Evolutionary conservation across 345 rosid species (phyloP).

Genomic region (Nasturtium officinale): DNA sequence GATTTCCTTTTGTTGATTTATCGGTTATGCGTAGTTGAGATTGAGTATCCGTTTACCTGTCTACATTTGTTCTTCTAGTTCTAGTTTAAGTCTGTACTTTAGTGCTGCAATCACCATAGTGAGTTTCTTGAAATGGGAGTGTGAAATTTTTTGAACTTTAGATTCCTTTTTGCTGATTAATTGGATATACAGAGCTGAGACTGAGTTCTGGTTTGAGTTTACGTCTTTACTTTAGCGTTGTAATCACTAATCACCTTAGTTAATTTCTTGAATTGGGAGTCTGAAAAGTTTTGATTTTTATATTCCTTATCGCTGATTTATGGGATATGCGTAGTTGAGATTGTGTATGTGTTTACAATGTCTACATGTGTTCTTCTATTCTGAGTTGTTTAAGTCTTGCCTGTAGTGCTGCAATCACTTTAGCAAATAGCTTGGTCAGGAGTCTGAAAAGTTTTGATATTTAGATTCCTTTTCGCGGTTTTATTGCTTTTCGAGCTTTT

Average conservation of each 20-base stretch:
- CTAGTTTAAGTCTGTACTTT: no score
- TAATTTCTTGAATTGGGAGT: background rate
- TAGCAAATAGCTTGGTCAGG: background rate
- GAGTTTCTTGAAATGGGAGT: background rate
- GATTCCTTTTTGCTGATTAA: no score
- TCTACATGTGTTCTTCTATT: background rate
- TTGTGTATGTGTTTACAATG: conserved; percentile 55
- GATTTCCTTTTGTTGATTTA: background rate
- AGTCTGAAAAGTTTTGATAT: background rate
- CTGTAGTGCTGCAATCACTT: background rate
- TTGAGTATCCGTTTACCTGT: background rate
- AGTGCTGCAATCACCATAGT: no score
- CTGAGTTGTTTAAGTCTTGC: background rate
- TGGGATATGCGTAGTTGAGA: conserved; percentile 34
- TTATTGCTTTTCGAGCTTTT: background rate
- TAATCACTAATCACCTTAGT: background rate
- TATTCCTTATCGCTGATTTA: no score
- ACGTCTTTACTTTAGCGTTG: no score
- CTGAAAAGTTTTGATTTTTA: background rate
- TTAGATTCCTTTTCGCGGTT: background rate
- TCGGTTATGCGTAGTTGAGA: background rate
- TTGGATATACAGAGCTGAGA: conserved; percentile 32
- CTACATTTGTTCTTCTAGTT: background rate
- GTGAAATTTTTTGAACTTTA: background rate
- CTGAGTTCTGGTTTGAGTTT: conserved; percentile 31